phyloP scores from a whole-genome alignment of 176 grass and related monocot species.

The Tuctoria greenei region DNA sequence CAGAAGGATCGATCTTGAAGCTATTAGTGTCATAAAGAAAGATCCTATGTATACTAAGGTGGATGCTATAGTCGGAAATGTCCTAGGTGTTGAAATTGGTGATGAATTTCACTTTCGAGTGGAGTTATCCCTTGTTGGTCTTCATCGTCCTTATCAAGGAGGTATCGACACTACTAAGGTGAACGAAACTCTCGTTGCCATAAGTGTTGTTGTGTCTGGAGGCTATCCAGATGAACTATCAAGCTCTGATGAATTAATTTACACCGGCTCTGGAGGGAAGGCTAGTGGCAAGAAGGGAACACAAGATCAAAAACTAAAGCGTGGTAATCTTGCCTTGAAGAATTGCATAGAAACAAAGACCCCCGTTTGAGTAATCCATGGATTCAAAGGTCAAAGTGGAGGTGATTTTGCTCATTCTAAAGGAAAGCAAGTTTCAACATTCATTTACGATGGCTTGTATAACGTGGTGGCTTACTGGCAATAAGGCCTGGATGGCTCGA shows the following conservation, averaged over 20 bases:
- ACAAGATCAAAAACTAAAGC: conserved; percentile 73
- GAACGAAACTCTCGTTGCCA: conserved; percentile 39
- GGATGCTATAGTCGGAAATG: conserved; percentile 42
- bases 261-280: conserved; percentile 71
- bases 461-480: conserved; percentile 53
- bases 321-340: conserved; percentile 72
- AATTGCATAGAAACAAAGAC: conserved; percentile 60
- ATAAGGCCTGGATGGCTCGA: conserved; percentile 43
- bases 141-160: conserved; percentile 57
- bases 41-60: conserved; percentile 41
- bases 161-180: conserved; percentile 51
- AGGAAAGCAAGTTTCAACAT: conserved; percentile 54
- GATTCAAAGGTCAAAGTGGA: conserved; percentile 57
- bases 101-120: conserved; percentile 78
- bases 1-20: conserved; percentile 43
- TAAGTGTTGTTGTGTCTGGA: conserved; percentile 73
- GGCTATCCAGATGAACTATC: conserved; percentile 61
- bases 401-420: conserved; percentile 42
- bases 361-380: conserved; percentile 71
- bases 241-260: conserved; percentile 64
- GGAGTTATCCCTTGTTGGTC: conserved; percentile 61
- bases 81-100: conserved; percentile 66
- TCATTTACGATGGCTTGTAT: conserved; percentile 72
- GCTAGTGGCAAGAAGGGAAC: conserved; percentile 37
- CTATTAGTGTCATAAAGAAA: conserved; percentile 38